Evolutionary conservation across 2,329 filamentous ascomycete species (phyloP).

Genomic region (Leptosphaerulina australis): DNA sequence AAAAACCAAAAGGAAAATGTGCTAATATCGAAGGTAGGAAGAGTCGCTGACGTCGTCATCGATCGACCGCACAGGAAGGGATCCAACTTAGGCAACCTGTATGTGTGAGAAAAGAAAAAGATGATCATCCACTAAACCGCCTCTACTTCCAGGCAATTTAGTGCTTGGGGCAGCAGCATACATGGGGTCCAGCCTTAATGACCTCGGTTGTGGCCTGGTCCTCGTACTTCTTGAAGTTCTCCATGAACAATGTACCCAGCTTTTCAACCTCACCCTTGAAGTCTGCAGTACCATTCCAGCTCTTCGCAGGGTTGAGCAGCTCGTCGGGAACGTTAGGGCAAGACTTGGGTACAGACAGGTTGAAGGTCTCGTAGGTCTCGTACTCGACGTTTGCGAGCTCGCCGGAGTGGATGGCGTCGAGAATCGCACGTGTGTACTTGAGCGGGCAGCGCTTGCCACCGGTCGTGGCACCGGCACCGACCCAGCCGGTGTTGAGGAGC

Average conservation of each 20-base stretch:
- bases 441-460: conserved; percentile 93
- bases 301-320: conserved; percentile 91
- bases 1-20: conserved; percentile 7
- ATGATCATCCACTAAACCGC: conserved; percentile 8
- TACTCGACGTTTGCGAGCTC: conserved; percentile 92
- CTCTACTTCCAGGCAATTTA: conserved; percentile 16
- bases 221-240: conserved; percentile 98
- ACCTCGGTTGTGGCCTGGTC: conserved; percentile 33
- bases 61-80: conserved; percentile 16
- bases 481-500: conserved; percentile 98
- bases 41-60: conserved; percentile 21
- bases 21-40: conserved; percentile 1
- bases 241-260: conserved; percentile 85
- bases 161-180: conserved; percentile 49
- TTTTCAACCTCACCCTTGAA: conserved; percentile 90
- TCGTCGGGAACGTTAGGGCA: conserved; percentile 89
- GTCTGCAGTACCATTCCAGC: conserved; percentile 83
- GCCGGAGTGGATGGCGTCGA: conserved; percentile 96
- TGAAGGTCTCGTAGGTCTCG: conserved; percentile 96
- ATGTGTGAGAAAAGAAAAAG: conserved; percentile 4
- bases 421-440: conserved; percentile 98
- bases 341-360: conserved; percentile 90
- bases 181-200: conserved; percentile 54
- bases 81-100: conserved; percentile 3
- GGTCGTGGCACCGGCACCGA: conserved; percentile 86